Base-by-base conservation (phyloP, 345 rosid genomes). In the Hibiscus mutabilis region DNA sequence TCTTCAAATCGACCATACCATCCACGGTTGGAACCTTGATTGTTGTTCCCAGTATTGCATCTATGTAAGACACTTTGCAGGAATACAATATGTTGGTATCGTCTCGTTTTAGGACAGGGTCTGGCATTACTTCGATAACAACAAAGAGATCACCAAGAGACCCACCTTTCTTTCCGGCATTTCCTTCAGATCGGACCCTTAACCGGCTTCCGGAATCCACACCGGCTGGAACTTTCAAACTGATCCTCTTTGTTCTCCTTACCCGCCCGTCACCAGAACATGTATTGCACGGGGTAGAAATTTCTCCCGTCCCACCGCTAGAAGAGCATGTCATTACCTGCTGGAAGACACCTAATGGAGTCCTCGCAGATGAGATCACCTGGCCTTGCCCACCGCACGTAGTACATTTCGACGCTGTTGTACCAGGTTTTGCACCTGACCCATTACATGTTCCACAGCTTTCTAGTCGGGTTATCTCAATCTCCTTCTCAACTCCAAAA, bases 361-460 rank as follows among this genome's bases (percentile, higher is more conserved):
- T 96, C 77, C 98, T 86, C 1, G 97, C 89, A 2, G 97, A 89
- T 29, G 96, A 84, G 60, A 96, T 82, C 47, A 96, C 98, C 74
- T 92, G 97, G 52, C 99, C 99, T 83, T 92, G 99, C 11, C 99
- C 99, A 5, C 97, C 92, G 14, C 99, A 92, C 0, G 97, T 88
- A 62, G 81, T 88, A 72, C 99, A 92, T 69, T 79, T 96, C 6
- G 91, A 82, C 29, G 99, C 85, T 65, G 80, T 83, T 58, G 97
- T 92, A 73, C 98, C 97, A 0, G 91, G 85, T 79, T 91, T 96
- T 10, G 96, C 97, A 5, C 99, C 97, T 2, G 98, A 90, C 49
- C 97, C 99, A 73, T 85, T 78, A 75, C 98, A 96, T 62, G 93
- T 91, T 57, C 84, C 87, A 51, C 99, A 96, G 76, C 60, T 85